Conservation (phyloP, 2,329 filamentous ascomycete species). For the Tolypocladium ophioglossoides region DNA sequence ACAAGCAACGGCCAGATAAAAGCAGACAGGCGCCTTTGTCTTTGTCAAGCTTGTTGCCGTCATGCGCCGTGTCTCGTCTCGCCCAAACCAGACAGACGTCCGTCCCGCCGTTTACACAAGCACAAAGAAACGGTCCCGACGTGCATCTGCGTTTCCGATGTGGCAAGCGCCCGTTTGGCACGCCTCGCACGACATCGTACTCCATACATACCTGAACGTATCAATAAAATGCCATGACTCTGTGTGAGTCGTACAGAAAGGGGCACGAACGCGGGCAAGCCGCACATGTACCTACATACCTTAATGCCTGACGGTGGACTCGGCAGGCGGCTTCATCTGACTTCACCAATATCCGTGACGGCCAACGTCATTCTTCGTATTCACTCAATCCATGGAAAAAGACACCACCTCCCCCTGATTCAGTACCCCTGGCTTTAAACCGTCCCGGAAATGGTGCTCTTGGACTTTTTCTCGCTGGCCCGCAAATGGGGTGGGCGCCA, state of each 20-base stretch:
- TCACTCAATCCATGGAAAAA: not conserved
- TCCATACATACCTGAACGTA: not conserved
- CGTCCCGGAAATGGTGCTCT: not conserved
- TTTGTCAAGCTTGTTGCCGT: not conserved
- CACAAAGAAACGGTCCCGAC: not conserved
- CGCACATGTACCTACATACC: not conserved
- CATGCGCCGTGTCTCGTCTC: not conserved
- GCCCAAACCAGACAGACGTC: not conserved
- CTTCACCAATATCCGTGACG: not conserved
- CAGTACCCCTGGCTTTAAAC: not conserved
- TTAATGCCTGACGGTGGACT: too few species aligned
- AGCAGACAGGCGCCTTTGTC: not conserved
- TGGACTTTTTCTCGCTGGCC: not conserved
- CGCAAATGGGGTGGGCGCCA: not conserved
- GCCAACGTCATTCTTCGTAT: conserved; percentile 3
- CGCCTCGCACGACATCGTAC: not conserved
- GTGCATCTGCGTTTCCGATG: not conserved
- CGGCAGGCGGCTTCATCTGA: not conserved
- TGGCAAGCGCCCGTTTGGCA: not conserved
- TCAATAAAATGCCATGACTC: not conserved
- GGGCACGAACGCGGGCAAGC: not conserved
- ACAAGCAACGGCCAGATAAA: not conserved
- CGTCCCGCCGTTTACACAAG: not conserved
- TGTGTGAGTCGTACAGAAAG: not conserved
- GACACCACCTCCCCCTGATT: not conserved